Evolutionary conservation across 768 basidiomycete species (phyloP), one percentile per base, ranked within the genome.

Genomic region (Lentinus brumalis): DNA sequence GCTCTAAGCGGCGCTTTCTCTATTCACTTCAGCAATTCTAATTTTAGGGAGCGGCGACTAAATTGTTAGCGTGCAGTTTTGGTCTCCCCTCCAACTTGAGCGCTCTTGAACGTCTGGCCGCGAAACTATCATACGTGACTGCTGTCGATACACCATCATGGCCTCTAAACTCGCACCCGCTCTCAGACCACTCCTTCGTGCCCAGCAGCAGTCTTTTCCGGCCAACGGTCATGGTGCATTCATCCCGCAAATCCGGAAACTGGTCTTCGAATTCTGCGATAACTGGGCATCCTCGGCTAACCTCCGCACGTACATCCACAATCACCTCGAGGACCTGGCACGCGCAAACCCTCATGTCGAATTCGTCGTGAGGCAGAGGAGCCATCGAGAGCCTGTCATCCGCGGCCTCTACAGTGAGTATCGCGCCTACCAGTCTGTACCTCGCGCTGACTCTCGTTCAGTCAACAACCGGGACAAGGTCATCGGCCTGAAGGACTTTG

Each of bases 401-500:
- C 82, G 94, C 62, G 94, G 91, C 4, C 88, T 94, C 71, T 96
- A 95, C 69, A 44, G 56, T 53, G 21, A 66, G 46, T 66, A 59
- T 57, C 26, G 50, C 39, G 26, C 14, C 9, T n/a, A 8, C 12
- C 26, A 14, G 5, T 29, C 8, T n/a, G 9, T n/a, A 39, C 15
- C 9, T 18, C 12, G 21, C 18, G 21, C 10, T 21, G 29, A 60
- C 16, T 32, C 32, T 54, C n/a, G 58, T 15, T 2, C 71, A 96
- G 94, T 86, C 67, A 96, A 94, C 74, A 83, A 86, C 73, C 83
- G 91, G 56, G 91, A 94, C 76, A 96, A 96, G 78, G 93, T 94
- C 71, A 82, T 96, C 50, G 83, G 89, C 52, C 79, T 96, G 47
- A 88, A 91, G 61, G 82, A 81, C 39, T 83, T 93, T 62, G 85